Percentiles rank a stretch among this genome's conserved stretches.
Evolutionary conservation across 345 rosid species (phyloP).

Genomic region (Triadica sebifera): DNA sequence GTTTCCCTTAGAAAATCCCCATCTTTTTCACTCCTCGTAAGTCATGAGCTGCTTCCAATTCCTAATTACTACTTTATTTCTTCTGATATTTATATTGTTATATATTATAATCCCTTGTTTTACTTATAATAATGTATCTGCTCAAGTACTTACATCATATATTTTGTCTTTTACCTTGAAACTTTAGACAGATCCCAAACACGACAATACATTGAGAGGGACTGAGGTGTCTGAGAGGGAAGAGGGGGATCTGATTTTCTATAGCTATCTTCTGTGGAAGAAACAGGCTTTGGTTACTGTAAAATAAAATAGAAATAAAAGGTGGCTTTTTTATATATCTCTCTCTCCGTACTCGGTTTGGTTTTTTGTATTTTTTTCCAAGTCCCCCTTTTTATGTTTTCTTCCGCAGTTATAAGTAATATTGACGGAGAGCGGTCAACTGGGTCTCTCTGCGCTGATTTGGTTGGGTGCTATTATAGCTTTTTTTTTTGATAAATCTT

Average conservation of each 20-base stretch:
- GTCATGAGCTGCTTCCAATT: background rate
- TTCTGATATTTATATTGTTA: too few species aligned
- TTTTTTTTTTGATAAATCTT: constrained; percentile 5
- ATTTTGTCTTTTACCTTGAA: constrained; percentile 12
- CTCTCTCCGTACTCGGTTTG: constrained; percentile 13
- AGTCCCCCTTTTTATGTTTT: background rate
- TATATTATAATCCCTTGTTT: too few species aligned
- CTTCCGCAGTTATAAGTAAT: background rate
- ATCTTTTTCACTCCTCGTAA: background rate
- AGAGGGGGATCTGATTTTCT: constrained; percentile 8
- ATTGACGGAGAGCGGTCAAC: constrained; percentile 10
- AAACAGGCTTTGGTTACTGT: constrained; percentile 16
- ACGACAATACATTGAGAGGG: background rate
- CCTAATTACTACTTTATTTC: background rate
- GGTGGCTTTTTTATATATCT: background rate
- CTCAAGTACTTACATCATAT: background rate
- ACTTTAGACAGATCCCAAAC: constrained; percentile 26
- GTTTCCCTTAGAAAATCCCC: background rate
- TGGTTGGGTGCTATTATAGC: background rate
- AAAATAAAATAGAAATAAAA: constrained; percentile 9
- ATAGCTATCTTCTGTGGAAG: background rate
- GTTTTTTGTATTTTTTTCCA: background rate
- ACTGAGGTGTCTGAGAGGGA: background rate
- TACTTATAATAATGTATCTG: background rate
- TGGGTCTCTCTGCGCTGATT: constrained; percentile 13